Evolutionary conservation across 106 monocot genomes (phyloP), one percentile per base, ranked within the genome.

Genomic region (Alisma plantagoaquatica): DNA sequence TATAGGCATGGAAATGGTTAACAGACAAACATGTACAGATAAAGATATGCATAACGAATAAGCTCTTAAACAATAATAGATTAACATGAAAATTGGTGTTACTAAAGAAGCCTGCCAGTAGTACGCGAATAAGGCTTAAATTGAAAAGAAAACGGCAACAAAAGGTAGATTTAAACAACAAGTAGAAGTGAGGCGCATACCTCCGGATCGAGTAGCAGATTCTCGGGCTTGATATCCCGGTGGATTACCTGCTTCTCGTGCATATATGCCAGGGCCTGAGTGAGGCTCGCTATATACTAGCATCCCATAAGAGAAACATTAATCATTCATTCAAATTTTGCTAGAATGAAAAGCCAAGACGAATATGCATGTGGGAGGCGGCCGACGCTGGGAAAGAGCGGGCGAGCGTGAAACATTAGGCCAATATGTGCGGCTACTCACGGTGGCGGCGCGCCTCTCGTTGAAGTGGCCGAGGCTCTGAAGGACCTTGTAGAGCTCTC

Each of bases 161-260:
- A n/a, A n/a, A n/a, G n/a, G n/a, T n/a, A n/a, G n/a, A n/a, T n/a
- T n/a, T n/a, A n/a, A n/a, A n/a, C n/a, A n/a, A n/a, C n/a, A n/a
- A n/a, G n/a, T n/a, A n/a, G n/a, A n/a, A n/a, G n/a, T n/a, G n/a
- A n/a, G n/a, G n/a, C n/a, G n/a, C n/a, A n/a, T 70, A 94, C 94
- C 71, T 84, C 80, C 46, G 77, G 43, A 70, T 94, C 87, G 11
- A 94, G 77, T 51, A 94, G 53, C 52, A 94, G 44, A 54, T 94
- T 94, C 59, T 94, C 94, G 16, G 94, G 94, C 73, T 94, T 94
- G 77, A 94, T 94, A 61, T 94, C 94, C 62, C 94, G 75, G 49
- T 94, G 93, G 59, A 94, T 94, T 57, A 94, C 93, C 54, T 88
- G 71, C 61, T 94, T 94, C 53, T 84, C 69, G 17, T 94, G 94